A percentile compares a stretch with the other conserved stretches of the same genome.
These are phyloP conservation scores for Rutstroemia sydowiana DNA, from an alignment of 2,329 filamentous ascomycete genomes.

Conservation along the genomic window DNA sequence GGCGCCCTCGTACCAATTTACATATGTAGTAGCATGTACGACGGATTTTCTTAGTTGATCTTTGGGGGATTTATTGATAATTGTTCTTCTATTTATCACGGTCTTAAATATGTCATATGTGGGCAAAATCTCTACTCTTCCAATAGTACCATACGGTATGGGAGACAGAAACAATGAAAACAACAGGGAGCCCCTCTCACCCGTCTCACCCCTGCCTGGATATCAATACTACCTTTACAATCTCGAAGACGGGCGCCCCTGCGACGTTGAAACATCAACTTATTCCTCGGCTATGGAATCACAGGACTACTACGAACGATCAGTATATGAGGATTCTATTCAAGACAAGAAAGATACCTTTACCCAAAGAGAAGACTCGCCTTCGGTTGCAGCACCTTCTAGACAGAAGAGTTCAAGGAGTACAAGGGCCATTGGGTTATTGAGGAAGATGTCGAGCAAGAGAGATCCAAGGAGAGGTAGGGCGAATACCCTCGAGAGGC, in stretches of 20 bases:
- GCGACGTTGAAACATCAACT: constrained; percentile 4
- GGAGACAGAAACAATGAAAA: too few relatives aligned
- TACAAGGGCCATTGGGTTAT: not conserved
- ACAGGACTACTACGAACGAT: not conserved
- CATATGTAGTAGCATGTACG: not conserved
- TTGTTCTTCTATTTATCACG: too few relatives aligned
- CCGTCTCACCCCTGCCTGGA: too few relatives aligned
- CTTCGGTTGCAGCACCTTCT: too few relatives aligned
- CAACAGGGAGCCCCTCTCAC: too few relatives aligned
- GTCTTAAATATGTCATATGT: too few relatives aligned
- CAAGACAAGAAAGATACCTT: not conserved
- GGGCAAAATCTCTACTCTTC: too few relatives aligned
- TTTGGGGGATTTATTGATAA: not conserved
- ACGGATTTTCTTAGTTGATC: not conserved
- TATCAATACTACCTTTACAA: constrained; percentile 5
- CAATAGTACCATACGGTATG: too few relatives aligned
- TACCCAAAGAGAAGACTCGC: not conserved
- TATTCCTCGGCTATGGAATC: constrained; percentile 1
- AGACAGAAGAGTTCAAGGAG: not conserved
- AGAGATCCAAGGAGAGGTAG: too few relatives aligned
- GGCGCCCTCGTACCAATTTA: not conserved
- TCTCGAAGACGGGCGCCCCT: not conserved
- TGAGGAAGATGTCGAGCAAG: constrained; percentile 3
- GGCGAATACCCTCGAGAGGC: too few relatives aligned
- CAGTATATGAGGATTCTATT: not conserved